Evolutionary conservation across 148 eudicot genomes (phyloP).

Genomic region (Linanthus parryae): DNA sequence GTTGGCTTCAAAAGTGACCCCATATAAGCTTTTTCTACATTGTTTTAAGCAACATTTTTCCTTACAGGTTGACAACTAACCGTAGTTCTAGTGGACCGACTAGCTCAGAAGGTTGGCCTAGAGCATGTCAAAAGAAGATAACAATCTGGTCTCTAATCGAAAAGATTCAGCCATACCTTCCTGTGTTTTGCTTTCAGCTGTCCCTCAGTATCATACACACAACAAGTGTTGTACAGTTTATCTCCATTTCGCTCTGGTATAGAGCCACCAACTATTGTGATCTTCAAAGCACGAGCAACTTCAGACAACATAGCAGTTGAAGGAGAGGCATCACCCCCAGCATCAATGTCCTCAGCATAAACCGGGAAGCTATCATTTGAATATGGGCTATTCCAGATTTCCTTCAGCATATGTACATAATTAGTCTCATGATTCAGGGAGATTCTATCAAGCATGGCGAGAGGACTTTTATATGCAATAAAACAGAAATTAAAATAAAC

Average conservation of each 20-base stretch:
- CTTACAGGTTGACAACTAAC: no score
- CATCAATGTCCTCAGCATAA: constrained; percentile 90
- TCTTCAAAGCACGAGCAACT: constrained; percentile 45
- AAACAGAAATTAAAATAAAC: no score
- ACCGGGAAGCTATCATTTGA: constrained; percentile 83
- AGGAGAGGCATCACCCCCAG: constrained; percentile 73
- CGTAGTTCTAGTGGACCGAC: background rate
- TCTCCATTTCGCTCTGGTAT: constrained; percentile 85
- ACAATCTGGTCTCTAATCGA: no score
- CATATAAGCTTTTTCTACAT: no score
- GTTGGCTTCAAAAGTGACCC: no score
- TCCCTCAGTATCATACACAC: constrained; percentile 78
- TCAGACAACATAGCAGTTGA: constrained; percentile 94
- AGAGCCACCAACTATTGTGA: constrained; percentile 92
- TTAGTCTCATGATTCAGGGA: background rate
- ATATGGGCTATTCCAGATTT: constrained; percentile 96
- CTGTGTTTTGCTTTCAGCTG: constrained; percentile 77
- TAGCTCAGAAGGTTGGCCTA: background rate
- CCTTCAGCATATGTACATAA: constrained; percentile 29
- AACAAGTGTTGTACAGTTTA: constrained; percentile 76
- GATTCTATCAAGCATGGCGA: background rate
- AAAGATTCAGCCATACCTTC: constrained; percentile 63
- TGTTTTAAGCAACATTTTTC: no score
- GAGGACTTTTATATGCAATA: no score
- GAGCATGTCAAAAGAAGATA: no score